Conservation (phyloP, 2,329 filamentous ascomycete genomes). For the Aspergillus pseudoterreus region DNA sequence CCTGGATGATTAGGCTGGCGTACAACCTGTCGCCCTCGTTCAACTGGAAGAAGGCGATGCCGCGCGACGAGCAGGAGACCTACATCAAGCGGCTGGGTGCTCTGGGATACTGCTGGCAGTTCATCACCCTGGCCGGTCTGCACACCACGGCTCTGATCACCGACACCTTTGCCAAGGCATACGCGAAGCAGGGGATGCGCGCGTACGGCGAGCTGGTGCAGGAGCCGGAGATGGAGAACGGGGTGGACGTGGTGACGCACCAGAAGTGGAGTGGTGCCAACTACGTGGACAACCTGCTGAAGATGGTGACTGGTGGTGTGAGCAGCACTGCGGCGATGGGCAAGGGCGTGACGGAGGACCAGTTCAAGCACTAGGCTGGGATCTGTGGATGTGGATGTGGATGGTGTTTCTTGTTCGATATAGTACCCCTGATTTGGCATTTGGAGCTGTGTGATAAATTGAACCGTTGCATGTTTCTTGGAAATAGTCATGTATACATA, state of each 20-base stretch:
- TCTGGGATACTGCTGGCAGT: constrained; percentile 99
- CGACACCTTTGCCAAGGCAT: constrained; percentile 82
- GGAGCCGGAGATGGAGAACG: constrained; percentile 90
- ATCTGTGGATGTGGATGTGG: background rate
- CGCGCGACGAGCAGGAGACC: constrained; percentile 86
- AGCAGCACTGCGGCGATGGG: constrained; percentile 95
- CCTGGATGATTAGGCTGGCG: constrained; percentile 60
- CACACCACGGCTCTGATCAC: constrained; percentile 93
- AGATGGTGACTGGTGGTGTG: constrained; percentile 94
- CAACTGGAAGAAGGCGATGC: constrained; percentile 99
- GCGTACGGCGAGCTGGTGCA: constrained; percentile 97
- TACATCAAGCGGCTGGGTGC: constrained; percentile 86
- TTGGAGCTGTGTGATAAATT: background rate
- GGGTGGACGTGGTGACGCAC: constrained; percentile 94
- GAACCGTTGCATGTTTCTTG: background rate
- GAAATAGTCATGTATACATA: background rate
- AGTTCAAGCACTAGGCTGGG: constrained; percentile 63
- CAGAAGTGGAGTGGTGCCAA: constrained; percentile 98
- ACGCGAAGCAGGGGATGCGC: constrained; percentile 79
- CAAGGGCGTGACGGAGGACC: constrained; percentile 94
- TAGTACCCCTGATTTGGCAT: background rate
- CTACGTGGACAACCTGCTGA: constrained; percentile 90
- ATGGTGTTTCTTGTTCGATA: constrained; percentile 2
- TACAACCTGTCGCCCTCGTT: constrained; percentile 99
- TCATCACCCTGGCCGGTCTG: constrained; percentile 97